Evolutionary conservation across 495 filamentous ascomycete genomes (phyloP).

Genomic region (Lentithecium fluviatile): DNA sequence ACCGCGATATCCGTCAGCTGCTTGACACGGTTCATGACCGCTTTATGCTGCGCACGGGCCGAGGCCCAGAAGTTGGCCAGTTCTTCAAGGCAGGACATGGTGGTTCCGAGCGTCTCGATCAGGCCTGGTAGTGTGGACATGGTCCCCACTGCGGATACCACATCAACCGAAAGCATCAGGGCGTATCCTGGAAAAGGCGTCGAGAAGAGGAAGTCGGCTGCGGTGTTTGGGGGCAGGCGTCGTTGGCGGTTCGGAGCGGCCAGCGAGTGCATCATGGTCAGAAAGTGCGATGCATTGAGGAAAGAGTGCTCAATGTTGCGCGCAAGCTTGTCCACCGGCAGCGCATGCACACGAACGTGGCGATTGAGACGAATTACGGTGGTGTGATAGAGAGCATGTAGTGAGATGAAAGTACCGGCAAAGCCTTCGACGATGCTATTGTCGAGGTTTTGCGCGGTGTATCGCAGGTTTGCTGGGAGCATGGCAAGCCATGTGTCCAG

Average conservation of each 20-base stretch:
- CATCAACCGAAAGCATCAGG: slow-evolving; percentile 39
- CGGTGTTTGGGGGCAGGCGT: slow-evolving; percentile 8
- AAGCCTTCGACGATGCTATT: slow-evolving; percentile 49
- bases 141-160: slow-evolving; percentile 37
- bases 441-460: slow-evolving; percentile 54
- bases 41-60: slow-evolving; percentile 34
- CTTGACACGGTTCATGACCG: slow-evolving; percentile 22
- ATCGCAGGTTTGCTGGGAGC: slow-evolving; percentile 50
- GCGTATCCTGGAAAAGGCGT: slow-evolving; percentile 41
- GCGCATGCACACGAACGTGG: slow-evolving; percentile 46
- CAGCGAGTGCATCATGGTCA: slow-evolving; percentile 31
- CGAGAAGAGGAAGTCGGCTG: slow-evolving; percentile 27
- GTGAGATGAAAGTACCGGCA: slow-evolving; percentile 54
- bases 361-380: slow-evolving; percentile 63
- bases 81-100: slow-evolving; percentile 33
- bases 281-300: slow-evolving; percentile 32
- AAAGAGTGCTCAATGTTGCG: slow-evolving; percentile 40
- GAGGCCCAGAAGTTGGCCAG: slow-evolving; percentile 37
- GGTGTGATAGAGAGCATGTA: slow-evolving; percentile 63
- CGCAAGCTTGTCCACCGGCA: slow-evolving; percentile 23
- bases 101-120: slow-evolving; percentile 24
- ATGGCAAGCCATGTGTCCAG: slow-evolving; percentile 52
- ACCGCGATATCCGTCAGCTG: slow-evolving; percentile 20
- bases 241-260: slow-evolving; percentile 14
- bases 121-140: slow-evolving; percentile 29